Evolutionary conservation across 805 yeast species (phyloP).

Genomic region (Komagataella pseudopastoris): DNA sequence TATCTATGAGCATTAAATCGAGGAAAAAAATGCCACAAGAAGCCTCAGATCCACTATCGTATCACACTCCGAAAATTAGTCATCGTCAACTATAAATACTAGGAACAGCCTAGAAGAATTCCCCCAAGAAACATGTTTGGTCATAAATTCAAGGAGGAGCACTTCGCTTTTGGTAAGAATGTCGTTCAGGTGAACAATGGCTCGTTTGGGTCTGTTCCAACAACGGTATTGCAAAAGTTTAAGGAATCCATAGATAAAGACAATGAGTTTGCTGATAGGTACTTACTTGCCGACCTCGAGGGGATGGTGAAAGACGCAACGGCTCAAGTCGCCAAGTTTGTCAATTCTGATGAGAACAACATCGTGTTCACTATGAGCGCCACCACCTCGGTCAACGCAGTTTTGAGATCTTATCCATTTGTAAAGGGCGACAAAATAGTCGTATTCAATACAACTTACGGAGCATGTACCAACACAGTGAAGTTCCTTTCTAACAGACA

Average conservation of each 20-base stretch:
- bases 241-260: slow-evolving; percentile 15
- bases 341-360: slow-evolving; percentile 31
- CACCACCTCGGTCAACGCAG: slow-evolving; percentile 43
- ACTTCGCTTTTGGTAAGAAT: slow-evolving; percentile 27
- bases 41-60: background rate
- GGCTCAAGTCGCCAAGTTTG: slow-evolving; percentile 22
- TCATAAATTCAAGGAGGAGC: slow-evolving; percentile 27
- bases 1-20: background rate
- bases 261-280: slow-evolving; percentile 33
- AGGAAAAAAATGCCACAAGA: background rate
- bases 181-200: slow-evolving; percentile 48
- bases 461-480: slow-evolving; percentile 39
- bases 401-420: slow-evolving; percentile 41
- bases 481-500: slow-evolving; percentile 21
- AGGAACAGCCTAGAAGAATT: slow-evolving; percentile 11
- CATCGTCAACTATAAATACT: background rate
- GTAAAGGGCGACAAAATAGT: slow-evolving; percentile 37
- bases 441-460: slow-evolving; percentile 35
- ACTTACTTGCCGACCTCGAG: slow-evolving; percentile 15
- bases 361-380: slow-evolving; percentile 48
- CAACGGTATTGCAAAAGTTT: slow-evolving; percentile 26
- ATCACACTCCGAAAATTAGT: background rate
- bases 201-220: slow-evolving; percentile 46
- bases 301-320: slow-evolving; percentile 20
- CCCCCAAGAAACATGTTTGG: slow-evolving; percentile 21